A percentile compares a stretch with the other conserved stretches of the same genome.
phyloP scores from a whole-genome alignment of 2,329 filamentous ascomycete species.

The Apiospora aurea region DNA sequence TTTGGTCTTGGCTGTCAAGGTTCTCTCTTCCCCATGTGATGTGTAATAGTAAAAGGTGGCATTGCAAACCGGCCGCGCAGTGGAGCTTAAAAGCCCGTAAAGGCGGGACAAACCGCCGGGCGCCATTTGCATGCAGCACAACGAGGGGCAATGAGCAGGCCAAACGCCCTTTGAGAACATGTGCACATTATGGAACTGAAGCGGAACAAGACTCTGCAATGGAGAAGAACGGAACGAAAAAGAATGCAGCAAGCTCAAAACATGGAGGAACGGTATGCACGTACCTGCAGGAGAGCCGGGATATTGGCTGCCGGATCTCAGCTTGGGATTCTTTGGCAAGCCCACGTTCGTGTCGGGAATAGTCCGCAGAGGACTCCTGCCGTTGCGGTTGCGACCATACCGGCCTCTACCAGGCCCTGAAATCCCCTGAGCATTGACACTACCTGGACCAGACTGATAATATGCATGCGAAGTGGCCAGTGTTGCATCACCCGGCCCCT shows the following conservation, averaged over 20 bases:
- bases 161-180: neutral
- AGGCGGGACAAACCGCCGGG: slow-evolving; percentile 17
- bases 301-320: slow-evolving; percentile 51
- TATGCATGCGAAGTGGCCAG: slow-evolving; percentile 44
- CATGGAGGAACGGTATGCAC: slow-evolving; percentile 35
- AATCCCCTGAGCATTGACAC: slow-evolving; percentile 67
- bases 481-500: slow-evolving; percentile 42
- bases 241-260: neutral
- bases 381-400: slow-evolving; percentile 72
- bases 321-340: slow-evolving; percentile 59
- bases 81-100: slow-evolving; percentile 18
- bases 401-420: slow-evolving; percentile 86
- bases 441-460: slow-evolving; percentile 51
- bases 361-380: slow-evolving; percentile 67
- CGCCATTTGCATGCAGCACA: slow-evolving; percentile 4
- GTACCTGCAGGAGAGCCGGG: slow-evolving; percentile 52
- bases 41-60: slow-evolving; percentile 21
- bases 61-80: slow-evolving; percentile 11
- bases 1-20: neutral
- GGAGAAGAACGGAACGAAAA: neutral
- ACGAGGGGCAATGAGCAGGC: slow-evolving; percentile 3
- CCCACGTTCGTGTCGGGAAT: slow-evolving; percentile 62
- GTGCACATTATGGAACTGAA: neutral
- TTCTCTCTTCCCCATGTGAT: slow-evolving; percentile 11
- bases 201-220: neutral